Evolutionary conservation across 176 grass and related monocot genomes (phyloP), one percentile per base, ranked within the genome.

Genomic region (Aegilops bicornis): DNA sequence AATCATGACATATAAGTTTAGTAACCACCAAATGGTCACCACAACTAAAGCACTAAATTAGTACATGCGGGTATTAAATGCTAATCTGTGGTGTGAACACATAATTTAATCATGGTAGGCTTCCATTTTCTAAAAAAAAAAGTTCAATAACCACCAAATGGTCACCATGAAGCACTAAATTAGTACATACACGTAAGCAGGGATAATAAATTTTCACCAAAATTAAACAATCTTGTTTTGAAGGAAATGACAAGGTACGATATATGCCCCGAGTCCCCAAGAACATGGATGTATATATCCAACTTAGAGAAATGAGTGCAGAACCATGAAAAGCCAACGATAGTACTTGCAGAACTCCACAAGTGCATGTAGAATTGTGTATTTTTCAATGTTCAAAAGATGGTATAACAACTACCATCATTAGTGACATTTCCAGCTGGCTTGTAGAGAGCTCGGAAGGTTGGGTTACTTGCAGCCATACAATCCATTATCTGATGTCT

Each of bases 401-500:
- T 77, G 74, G 74, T 56, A 56, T 58, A 56, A 56, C 29, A 77
- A 79, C 77, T 93, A 92, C 94, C 90, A 87, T 93, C 81, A 76
- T 88, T 82, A 52, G 82, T 87, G 86, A 82, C 92, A 83, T 90
- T 97, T 87, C 88, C 94, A 86, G 79, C 87, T 93, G 94, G 92
- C 86, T 94, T 99, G 83, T 96, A 84, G 77, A 94, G 82, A 93
- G 83, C 88, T 71, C 87, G 89, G 59, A 91, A 94, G 31, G 89
- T 86, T 52, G 97, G 94, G 85, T 94, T 97, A 83, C 92, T 97
- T 73, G 92, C 94, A 88, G 93, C 87, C 52, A 99, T 97, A 83
- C 94, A 94, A 83, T 89, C 92, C 74, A 86, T 94, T 69, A 99
- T 97, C 80, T 97, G 97, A 93, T 94, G 90, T 78, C 92, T 94